Evolutionary conservation across 1,284 basidiomycete species (phyloP), one percentile per base, ranked within the genome.

Genomic region (Ceratobasidium sp.): DNA sequence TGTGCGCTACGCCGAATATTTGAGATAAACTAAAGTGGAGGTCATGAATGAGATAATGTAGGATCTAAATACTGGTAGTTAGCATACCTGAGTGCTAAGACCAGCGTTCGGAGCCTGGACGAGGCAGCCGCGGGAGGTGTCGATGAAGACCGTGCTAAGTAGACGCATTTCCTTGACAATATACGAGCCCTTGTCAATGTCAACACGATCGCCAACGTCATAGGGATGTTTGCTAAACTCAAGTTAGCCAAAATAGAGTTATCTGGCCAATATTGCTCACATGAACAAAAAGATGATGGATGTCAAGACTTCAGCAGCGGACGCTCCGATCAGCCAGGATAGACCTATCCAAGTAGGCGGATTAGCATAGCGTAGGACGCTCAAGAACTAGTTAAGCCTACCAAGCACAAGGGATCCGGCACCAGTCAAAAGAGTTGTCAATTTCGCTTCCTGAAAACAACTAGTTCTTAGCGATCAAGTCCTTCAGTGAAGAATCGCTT

Each of bases 281-380:
- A 96, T 87, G 82, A 96, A 96, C 38, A 96, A 83, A 85, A 96
- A 95, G 77, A 95, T 92, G 81, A 93, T 92, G 76, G 88, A 89
- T 18, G 88, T 87, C 74, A 92, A 84, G 41, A 85, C 82, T 77
- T 85, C 84, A 74, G 84, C 81, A 69, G 84, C 83, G 0, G 85
- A 85, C 7, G 82, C 85, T 49, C 94, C 93, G 76, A 98, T 95
- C 72, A 97, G 88, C 94, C 94, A 97, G 74, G 92, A 93, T 57
- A 96, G 84, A 80, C 92, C 88, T 88, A 73, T 66, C 13, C n/a
- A n/a, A n/a, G n/a, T n/a, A 61, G 23, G 41, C 3, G 13, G 32
- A 11, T 43, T 41, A 49, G 18, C 7, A 14, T 35, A 14, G 2
- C n/a, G 16, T n/a, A n/a, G 61, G 23, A 21, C 13, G 41, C 41